These are phyloP conservation scores for Hypsizygus marmoreus DNA, from an alignment of 768 basidiomycete species.

Conservation along the genomic window DNA sequence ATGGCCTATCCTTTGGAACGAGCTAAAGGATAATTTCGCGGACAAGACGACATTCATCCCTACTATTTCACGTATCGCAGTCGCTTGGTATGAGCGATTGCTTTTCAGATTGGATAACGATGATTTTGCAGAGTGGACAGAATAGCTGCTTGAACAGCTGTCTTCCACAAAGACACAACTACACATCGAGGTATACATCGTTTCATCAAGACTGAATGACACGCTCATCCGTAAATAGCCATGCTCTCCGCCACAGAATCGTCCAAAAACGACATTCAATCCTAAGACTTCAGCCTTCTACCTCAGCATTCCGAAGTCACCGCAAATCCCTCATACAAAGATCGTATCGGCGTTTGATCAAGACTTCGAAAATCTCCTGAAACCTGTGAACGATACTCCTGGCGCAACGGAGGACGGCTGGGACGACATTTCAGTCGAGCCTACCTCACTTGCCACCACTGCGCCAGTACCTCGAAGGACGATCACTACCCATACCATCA, in stretches of 20 bases:
- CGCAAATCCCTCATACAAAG: slow-evolving; percentile 24
- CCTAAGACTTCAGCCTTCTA: slow-evolving; percentile 27
- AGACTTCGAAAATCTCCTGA: slow-evolving; percentile 35
- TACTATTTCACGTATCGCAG: slow-evolving; percentile 30
- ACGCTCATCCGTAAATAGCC: slow-evolving; percentile 15
- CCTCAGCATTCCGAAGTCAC: slow-evolving; percentile 33
- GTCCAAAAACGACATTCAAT: slow-evolving; percentile 31
- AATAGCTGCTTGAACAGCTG: slow-evolving; percentile 30
- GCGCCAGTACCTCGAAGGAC: background rate
- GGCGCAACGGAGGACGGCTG: slow-evolving; percentile 29
- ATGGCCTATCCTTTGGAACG: slow-evolving; percentile 34
- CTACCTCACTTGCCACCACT: slow-evolving; percentile 3
- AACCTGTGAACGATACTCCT: slow-evolving; percentile 3
- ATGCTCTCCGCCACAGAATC: slow-evolving; percentile 14
- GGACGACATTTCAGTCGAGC: slow-evolving; percentile 29
- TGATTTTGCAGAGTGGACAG: slow-evolving; percentile 35
- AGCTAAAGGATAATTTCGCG: slow-evolving; percentile 29
- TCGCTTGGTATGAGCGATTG: slow-evolving; percentile 37
- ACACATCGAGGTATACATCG: slow-evolving; percentile 28
- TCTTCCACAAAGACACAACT: slow-evolving; percentile 21
- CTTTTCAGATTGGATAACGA: slow-evolving; percentile 35
- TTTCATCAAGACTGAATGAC: background rate
- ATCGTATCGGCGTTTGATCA: slow-evolving; percentile 34
- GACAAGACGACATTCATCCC: slow-evolving; percentile 37
- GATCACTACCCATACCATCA: slow-evolving; percentile 5